Evolutionary conservation across 306 rosid genomes (phyloP).

Genomic region (Hylodesmum podocarpum): DNA sequence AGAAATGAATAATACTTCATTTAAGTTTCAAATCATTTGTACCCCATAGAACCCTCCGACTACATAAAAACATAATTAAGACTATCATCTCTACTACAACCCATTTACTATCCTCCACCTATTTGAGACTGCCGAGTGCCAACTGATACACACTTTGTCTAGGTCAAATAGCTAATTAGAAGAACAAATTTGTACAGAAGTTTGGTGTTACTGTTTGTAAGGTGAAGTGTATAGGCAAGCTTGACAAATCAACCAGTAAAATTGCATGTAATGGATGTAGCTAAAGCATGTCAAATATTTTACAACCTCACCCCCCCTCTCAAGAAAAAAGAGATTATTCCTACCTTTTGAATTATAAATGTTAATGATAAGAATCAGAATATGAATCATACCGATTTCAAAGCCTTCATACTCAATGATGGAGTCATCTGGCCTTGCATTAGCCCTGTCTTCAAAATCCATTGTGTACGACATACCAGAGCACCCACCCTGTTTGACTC

Average conservation of each 20-base stretch:
- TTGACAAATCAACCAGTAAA: neutral
- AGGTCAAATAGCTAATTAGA: neutral
- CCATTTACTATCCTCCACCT: neutral
- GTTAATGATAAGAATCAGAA: constrained; percentile 6
- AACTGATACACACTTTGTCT: neutral
- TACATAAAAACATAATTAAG: neutral
- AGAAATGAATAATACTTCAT: neutral
- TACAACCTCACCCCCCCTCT: neutral
- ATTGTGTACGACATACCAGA: constrained; percentile 97
- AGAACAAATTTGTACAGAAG: neutral
- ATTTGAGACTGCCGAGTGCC: neutral
- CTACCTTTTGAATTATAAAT: neutral
- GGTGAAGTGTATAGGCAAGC: neutral
- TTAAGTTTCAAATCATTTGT: constrained; percentile 2
- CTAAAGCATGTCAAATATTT: neutral
- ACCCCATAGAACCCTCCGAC: neutral
- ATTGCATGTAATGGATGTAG: neutral
- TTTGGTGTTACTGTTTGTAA: neutral
- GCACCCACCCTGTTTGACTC: constrained; percentile 98
- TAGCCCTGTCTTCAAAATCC: constrained; percentile 82
- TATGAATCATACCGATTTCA: constrained; percentile 60
- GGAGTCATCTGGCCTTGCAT: constrained; percentile 80
- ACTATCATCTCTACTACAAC: neutral
- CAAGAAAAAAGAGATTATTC: neutral
- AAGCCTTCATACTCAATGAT: constrained; percentile 81